Percentiles rank a stretch among this genome's conserved stretches.
phyloP scores from a whole-genome alignment of 306 rosid genomes.

The Fragaria iinumae region DNA sequence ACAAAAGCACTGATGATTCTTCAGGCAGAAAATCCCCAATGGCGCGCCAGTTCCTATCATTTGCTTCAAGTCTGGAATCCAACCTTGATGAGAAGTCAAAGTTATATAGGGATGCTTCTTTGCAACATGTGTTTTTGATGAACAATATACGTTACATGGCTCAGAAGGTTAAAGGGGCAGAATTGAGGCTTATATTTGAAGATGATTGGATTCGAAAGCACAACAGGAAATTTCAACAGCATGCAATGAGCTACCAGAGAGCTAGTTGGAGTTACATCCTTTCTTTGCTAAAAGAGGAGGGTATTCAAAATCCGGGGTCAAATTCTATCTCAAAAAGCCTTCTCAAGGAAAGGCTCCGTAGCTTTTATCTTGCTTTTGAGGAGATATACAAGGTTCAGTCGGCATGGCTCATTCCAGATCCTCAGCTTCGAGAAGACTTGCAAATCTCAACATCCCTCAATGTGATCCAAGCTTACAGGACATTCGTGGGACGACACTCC shows the following conservation, averaged over 20 bases:
- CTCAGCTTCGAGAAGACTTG: conserved; percentile 73
- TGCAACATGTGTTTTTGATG: conserved; percentile 89
- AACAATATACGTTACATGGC: conserved; percentile 92
- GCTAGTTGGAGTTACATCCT: conserved; percentile 82
- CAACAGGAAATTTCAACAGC: conserved; percentile 77
- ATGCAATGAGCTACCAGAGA: conserved; percentile 74
- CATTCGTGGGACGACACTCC: conserved; percentile 62
- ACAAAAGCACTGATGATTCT: conserved; percentile 32
- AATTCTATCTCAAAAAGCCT: conserved; percentile 52
- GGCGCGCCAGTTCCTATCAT: conserved; percentile 56
- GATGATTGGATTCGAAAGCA: conserved; percentile 79
- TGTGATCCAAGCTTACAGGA: conserved; percentile 79
- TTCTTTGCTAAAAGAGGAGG: conserved; percentile 66
- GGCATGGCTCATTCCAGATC: conserved; percentile 66
- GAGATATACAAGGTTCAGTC: conserved; percentile 82
- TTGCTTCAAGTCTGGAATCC: conserved; percentile 62
- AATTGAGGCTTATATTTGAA: conserved; percentile 57
- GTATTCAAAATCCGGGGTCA: conserved; percentile 54
- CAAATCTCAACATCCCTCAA: conserved; percentile 65
- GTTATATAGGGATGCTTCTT: conserved; percentile 59
- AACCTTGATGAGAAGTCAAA: conserved; percentile 72
- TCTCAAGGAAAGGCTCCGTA: conserved; percentile 62
- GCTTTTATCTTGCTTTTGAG: conserved; percentile 74
- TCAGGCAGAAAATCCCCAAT: conserved; percentile 43
- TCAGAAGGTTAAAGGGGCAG: conserved; percentile 74